Evolutionary conservation across 164 flowering plant genomes (phyloP).

Genomic region (Piper longum): DNA sequence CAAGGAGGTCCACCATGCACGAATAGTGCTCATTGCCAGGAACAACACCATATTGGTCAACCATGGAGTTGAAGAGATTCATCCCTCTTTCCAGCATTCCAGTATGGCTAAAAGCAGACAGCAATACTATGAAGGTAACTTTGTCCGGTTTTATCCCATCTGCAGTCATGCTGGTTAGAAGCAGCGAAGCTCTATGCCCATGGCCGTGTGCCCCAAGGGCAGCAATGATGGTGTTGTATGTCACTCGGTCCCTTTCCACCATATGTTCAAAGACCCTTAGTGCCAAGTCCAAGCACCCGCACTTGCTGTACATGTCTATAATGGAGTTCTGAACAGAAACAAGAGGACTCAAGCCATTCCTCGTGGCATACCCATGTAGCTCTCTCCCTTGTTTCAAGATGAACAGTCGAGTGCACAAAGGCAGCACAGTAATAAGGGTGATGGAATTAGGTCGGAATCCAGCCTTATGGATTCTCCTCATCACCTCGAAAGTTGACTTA

Average conservation of each 20-base stretch:
- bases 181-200: slow-evolving; percentile 12
- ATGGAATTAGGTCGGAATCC: slow-evolving; percentile 23
- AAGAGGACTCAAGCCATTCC: slow-evolving; percentile 15
- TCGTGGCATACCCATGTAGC: slow-evolving; percentile 25
- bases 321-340: slow-evolving; percentile 28
- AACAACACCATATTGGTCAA: slow-evolving; percentile 15
- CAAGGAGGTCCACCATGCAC: slow-evolving; percentile 48
- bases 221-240: slow-evolving; percentile 36
- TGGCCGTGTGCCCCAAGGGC: slow-evolving; percentile 29
- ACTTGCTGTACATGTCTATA: slow-evolving; percentile 39
- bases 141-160: slow-evolving; percentile 22
- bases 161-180: slow-evolving; percentile 21
- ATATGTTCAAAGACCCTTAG: slow-evolving; percentile 19
- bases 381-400: slow-evolving; percentile 25
- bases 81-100: slow-evolving; percentile 28
- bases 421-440: slow-evolving; percentile 24
- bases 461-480: slow-evolving; percentile 16
- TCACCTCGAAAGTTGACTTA: slow-evolving; percentile 15
- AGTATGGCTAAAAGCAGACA: slow-evolving; percentile 40
- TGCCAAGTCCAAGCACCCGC: slow-evolving; percentile 29
- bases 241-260: slow-evolving; percentile 24
- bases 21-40: slow-evolving; percentile 36
- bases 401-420: slow-evolving; percentile 24
- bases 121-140: slow-evolving; percentile 27
- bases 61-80: slow-evolving; percentile 26